Percentiles rank a stretch among this genome's conserved stretches.
These are phyloP conservation scores for Cryptosporidium baileyi DNA, from an alignment of 169 alveolate genomes.

Conservation along the genomic window DNA sequence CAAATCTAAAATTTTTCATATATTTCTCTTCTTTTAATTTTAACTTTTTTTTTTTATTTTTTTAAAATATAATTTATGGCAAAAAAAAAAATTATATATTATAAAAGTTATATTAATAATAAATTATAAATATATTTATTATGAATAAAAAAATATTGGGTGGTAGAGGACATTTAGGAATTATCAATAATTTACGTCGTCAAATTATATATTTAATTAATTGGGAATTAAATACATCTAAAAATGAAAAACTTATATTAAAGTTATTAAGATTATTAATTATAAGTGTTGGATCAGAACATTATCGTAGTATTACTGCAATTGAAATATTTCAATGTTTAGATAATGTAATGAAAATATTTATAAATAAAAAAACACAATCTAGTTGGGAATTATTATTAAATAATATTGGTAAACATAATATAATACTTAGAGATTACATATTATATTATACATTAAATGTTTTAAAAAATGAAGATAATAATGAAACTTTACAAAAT, in stretches of 20 bases:
- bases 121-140: not conserved
- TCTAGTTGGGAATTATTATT: constrained; percentile 27
- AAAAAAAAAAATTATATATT: not conserved
- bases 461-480: constrained; percentile 4
- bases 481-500: constrained; percentile 11
- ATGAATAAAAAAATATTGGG: constrained; percentile 4
- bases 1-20: too few relatives aligned
- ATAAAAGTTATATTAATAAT: not conserved
- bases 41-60: not conserved
- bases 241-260: not conserved
- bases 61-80: too few relatives aligned
- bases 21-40: too few relatives aligned
- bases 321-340: constrained; percentile 43
- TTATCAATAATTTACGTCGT: constrained; percentile 32
- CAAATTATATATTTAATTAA: constrained; percentile 30
- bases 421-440: constrained; percentile 54
- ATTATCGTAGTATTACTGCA: constrained; percentile 54
- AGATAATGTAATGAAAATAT: constrained; percentile 31
- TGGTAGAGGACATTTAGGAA: constrained; percentile 57
- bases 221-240: constrained; percentile 43
- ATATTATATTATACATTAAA: constrained; percentile 11
- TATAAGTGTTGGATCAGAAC: constrained; percentile 57
- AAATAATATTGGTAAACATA: constrained; percentile 46
- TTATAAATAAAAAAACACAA: not conserved
- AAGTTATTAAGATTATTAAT: not conserved